phyloP scores from a whole-genome alignment of 495 filamentous ascomycete genomes.

The Neurospora tetraspora region DNA sequence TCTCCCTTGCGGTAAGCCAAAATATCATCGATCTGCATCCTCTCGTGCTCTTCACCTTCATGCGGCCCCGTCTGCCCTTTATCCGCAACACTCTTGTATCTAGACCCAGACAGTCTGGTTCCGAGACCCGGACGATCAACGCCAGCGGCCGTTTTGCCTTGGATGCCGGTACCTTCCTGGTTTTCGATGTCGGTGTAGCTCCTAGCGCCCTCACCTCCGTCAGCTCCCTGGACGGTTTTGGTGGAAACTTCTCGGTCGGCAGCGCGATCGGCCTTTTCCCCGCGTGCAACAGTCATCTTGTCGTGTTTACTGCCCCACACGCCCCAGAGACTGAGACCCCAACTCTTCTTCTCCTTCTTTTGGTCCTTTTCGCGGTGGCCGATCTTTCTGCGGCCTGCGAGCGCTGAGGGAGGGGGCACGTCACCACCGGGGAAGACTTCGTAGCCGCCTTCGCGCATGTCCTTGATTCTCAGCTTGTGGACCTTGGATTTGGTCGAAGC shows the following conservation, averaged over 20 bases:
- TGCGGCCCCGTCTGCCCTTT: constrained; percentile 25
- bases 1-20: constrained; percentile 19
- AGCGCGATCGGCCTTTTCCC: constrained; percentile 12
- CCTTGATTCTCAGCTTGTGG: constrained; percentile 58
- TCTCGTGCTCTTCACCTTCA: constrained; percentile 13
- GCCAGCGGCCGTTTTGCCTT: not conserved
- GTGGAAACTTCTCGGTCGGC: constrained; percentile 6
- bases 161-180: constrained; percentile 12
- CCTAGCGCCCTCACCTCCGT: constrained; percentile 30
- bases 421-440: constrained; percentile 60
- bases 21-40: constrained; percentile 23
- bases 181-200: constrained; percentile 24
- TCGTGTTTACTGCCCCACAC: constrained; percentile 83
- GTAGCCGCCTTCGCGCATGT: constrained; percentile 54
- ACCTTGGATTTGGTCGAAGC: constrained; percentile 54
- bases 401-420: constrained; percentile 68
- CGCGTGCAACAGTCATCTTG: constrained; percentile 49
- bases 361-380: constrained; percentile 33
- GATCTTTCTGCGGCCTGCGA: constrained; percentile 57
- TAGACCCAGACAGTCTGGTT: constrained; percentile 11
- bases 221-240: constrained; percentile 9
- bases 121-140: not conserved
- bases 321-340: constrained; percentile 74
- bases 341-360: constrained; percentile 49
- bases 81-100: constrained; percentile 31